Evolutionary conservation across 139 green algal species (phyloP).

Genomic region (Coccomyxa sp.): DNA sequence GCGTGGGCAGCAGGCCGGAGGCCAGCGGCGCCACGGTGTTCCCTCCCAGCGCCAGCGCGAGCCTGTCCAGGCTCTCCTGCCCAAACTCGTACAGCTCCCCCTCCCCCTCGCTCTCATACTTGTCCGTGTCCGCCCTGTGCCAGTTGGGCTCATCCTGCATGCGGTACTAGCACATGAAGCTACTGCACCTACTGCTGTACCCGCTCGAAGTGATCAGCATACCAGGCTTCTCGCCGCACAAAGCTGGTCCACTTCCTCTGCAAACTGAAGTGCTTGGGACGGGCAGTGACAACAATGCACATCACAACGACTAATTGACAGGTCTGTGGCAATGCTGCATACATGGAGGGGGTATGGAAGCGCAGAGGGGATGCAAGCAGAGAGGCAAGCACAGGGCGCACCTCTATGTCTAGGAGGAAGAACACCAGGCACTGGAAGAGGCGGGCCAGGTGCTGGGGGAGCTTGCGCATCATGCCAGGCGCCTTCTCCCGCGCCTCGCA

Average conservation of each 20-base stretch:
- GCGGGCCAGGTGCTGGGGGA: slow-evolving; percentile 74
- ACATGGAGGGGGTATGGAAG: neutral
- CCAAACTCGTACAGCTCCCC: slow-evolving; percentile 78
- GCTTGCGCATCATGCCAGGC: slow-evolving; percentile 91
- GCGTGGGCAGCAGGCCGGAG: slow-evolving; percentile 62
- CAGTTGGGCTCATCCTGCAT: slow-evolving; percentile 82
- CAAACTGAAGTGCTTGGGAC: too few species aligned
- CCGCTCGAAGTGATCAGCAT: too few species aligned
- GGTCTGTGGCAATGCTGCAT: neutral
- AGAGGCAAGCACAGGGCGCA: too few species aligned
- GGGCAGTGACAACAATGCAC: neutral
- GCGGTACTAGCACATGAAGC: too few species aligned
- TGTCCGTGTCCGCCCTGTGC: slow-evolving; percentile 63
- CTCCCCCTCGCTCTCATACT: slow-evolving; percentile 67
- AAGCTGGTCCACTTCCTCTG: too few species aligned
- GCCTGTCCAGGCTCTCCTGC: slow-evolving; percentile 91
- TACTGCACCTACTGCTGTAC: too few species aligned
- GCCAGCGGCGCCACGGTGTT: slow-evolving; percentile 84
- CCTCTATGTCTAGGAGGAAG: slow-evolving; percentile 95
- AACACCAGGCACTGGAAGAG: slow-evolving; percentile 83
- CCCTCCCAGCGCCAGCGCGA: slow-evolving; percentile 87
- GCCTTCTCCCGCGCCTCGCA: slow-evolving; percentile 89
- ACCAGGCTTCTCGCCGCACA: too few species aligned
- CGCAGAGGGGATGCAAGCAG: neutral
- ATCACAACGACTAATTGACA: too few species aligned